Percentiles rank a stretch among this genome's conserved stretches.
phyloP scores from a whole-genome alignment of 2,329 filamentous ascomycete species.

The Cladophialophora bantiana region DNA sequence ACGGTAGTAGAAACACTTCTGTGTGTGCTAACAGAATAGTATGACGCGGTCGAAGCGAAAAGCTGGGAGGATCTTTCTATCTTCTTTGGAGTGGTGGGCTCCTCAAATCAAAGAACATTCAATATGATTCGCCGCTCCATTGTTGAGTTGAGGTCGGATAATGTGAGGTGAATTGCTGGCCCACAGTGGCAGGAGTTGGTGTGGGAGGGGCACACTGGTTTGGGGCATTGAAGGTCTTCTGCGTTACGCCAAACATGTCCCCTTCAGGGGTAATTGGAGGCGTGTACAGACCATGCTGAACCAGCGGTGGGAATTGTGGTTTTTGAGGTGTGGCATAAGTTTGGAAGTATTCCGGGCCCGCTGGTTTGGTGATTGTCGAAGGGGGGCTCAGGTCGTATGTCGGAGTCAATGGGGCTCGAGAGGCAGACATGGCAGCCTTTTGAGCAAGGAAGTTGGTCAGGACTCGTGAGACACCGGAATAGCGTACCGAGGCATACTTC shows the following conservation, averaged over 20 bases:
- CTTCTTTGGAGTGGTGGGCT: constrained; percentile 8
- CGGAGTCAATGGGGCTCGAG: constrained; percentile 41
- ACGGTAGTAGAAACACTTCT: constrained; percentile 27
- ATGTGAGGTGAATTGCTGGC: constrained; percentile 32
- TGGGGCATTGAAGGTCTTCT: constrained; percentile 45
- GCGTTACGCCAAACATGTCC: constrained; percentile 49
- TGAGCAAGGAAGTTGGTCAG: constrained; percentile 72
- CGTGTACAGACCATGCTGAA: constrained; percentile 53
- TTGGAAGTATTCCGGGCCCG: constrained; percentile 36
- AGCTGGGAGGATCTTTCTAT: constrained; percentile 23
- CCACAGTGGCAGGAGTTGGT: constrained; percentile 34
- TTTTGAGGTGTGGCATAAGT: constrained; percentile 40
- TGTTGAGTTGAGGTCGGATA: constrained; percentile 25
- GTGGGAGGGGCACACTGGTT: constrained; percentile 39
- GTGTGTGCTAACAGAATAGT: constrained; percentile 25
- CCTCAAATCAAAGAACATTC: constrained; percentile 8
- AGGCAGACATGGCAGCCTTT: constrained; percentile 62
- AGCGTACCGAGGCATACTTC: constrained; percentile 72
- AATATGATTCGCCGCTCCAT: constrained; percentile 33
- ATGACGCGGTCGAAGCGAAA: constrained; percentile 18
- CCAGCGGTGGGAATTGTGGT: constrained; percentile 34
- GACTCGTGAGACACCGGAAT: constrained; percentile 68
- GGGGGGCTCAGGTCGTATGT: constrained; percentile 47
- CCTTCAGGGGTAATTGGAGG: constrained; percentile 54
- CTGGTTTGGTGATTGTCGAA: constrained; percentile 35